Base-by-base conservation (phyloP, 441 rosid genomes). In the Hura crepitans region DNA sequence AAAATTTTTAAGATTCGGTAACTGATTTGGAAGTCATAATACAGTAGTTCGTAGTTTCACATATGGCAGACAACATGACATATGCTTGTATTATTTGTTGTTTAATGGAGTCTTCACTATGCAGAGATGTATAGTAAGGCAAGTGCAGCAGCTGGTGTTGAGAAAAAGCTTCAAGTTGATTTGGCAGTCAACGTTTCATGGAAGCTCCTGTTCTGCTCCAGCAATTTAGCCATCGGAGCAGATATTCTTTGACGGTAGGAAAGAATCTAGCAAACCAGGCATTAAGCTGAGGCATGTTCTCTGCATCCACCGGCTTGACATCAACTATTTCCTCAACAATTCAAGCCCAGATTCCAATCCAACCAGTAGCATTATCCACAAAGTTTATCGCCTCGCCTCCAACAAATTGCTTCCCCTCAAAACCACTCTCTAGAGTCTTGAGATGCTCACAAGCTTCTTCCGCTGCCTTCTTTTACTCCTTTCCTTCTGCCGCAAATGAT, bases 321-420 rank as follows among this genome's bases (percentile, higher is more conserved):
- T 62, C 77, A 0, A 25, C 59, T 62, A 81, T 72, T 62, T 76
- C 66, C 71, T 76, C 78, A 18, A 64, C 72, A 3, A 72, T 43
- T 35, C 14, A 15, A 69, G 72, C 77, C 81, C 76, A 76, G 31
- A 37, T 62, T 60, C 79, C 72, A 5, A 74, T 54, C 78, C 75
- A 78, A 39, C 82, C 82, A 12, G 70, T 61, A 5, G 81, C 76
- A 30, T 72, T 56, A 28, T 77, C 83, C 5, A 51, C 28, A 20
- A 69, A 75, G 70, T 72, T 73, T 51, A 77, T 73, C 2, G 11
- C 68, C 39, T 77, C 78, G 14, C 82, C 81, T 28, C 77, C 81
- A 37, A 79, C 75, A 65, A 77, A 73, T 11, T 33, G 64, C 50
- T 75, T 66, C 42, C 80, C 79, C 23, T 68, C 46, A 3, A 75